Conservation (phyloP, 257 asterid species). For the Solanum gracilifrons region DNA sequence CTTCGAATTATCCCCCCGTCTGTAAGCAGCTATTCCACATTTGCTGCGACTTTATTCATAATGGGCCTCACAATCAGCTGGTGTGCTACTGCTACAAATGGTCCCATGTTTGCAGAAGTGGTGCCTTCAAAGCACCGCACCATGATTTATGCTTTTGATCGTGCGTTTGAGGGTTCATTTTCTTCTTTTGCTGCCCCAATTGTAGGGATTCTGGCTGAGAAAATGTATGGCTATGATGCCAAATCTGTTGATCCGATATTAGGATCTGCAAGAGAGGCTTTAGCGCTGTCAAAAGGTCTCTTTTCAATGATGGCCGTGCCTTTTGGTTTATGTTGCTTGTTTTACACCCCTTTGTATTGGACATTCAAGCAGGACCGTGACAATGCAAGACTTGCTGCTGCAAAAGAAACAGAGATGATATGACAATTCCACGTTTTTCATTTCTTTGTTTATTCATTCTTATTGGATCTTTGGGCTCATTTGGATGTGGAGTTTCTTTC, state of each 20-base stretch:
- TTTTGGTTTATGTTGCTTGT: slow-evolving; percentile 73
- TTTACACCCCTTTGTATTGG: slow-evolving; percentile 88
- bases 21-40: slow-evolving; percentile 47
- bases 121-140: slow-evolving; percentile 90
- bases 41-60: slow-evolving; percentile 55
- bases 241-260: slow-evolving; percentile 58
- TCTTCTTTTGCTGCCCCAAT: slow-evolving; percentile 91
- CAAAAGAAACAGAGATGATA: slow-evolving; percentile 73
- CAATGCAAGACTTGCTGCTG: slow-evolving; percentile 52
- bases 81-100: slow-evolving; percentile 87
- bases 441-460: not conserved
- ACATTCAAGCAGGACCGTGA: slow-evolving; percentile 69
- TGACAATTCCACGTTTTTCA: slow-evolving; percentile 5
- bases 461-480: not conserved
- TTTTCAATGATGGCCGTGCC: slow-evolving; percentile 91
- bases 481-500: not conserved
- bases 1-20: slow-evolving; percentile 57
- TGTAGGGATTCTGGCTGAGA: slow-evolving; percentile 84
- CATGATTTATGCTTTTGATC: slow-evolving; percentile 92
- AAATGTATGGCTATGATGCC: slow-evolving; percentile 70
- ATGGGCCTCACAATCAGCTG: slow-evolving; percentile 94
- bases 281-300: slow-evolving; percentile 80
- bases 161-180: slow-evolving; percentile 84
- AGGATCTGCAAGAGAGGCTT: slow-evolving; percentile 67
- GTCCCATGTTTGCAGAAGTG: slow-evolving; percentile 95